Base-by-base conservation (phyloP, 2,329 filamentous ascomycete genomes). In the Colletotrichum destructivum region DNA sequence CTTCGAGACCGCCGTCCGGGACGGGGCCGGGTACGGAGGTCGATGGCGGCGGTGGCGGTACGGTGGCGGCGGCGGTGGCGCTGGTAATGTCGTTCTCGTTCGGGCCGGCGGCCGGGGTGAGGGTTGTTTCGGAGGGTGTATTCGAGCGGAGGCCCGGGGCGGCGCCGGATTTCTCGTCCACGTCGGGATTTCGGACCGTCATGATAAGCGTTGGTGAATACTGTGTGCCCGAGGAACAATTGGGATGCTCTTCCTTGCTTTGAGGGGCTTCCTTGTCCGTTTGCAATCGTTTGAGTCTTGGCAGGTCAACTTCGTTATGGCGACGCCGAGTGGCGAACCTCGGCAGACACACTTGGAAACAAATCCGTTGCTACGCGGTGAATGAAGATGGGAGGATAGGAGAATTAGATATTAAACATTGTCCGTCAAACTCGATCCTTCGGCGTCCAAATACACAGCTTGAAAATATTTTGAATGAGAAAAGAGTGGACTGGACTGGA, bases 1-100 rank as follows among this genome's bases (percentile, higher is more conserved):
- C 76, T 35, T 76, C 69, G 35, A 76, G 75, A 2, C 77, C 77
- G 40, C 77, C 76, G 21, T 78, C 77, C 9, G 74, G 75, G 54
- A 73, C 55, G 2, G 66, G 66, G 42, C 56, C 66, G 15, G 67
- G 65, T n/a, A 42, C 51, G 52, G 65, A 60, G 15, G 70, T 57
- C 11, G 62, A 72, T 31, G 40, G 26, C 46, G 40, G 60, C 3
- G 42, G 23, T 9, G 26, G 26, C 26, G 23, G 47, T 7, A 18
- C 54, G 35, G 62, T 38, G 8, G 18, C 46, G 40, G 31, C 5
- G 16, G 65, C 26, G 3, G 51, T 23, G 31, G 31, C n/a, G n/a
- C n/a, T 35, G 31, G 31, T 11, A 8, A 9, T 35, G 8, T 35
- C 31, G 31, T 35, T 35, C 31, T 35, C 31, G 46, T 71, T 65